A percentile compares a stretch with the other conserved stretches of the same genome.
phyloP scores from a whole-genome alignment of 2,329 filamentous ascomycete genomes.

The Hymenoscyphus fructigenus region DNA sequence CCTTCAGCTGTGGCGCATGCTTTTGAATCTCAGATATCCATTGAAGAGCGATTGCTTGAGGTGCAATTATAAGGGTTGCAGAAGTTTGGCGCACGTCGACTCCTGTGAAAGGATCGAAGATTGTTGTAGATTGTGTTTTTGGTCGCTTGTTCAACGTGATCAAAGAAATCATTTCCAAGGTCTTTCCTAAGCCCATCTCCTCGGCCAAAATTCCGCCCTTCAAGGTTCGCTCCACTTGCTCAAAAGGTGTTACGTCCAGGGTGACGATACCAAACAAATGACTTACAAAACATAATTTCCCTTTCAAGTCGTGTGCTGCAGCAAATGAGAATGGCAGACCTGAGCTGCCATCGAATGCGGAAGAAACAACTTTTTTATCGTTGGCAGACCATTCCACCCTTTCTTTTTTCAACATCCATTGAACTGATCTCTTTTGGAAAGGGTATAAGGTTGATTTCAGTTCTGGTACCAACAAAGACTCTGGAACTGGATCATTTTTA shows the following conservation, averaged over 20 bases:
- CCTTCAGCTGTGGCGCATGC: constrained; percentile 57
- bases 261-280: constrained; percentile 61
- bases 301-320: constrained; percentile 45
- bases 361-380: constrained; percentile 11
- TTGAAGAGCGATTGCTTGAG: constrained; percentile 55
- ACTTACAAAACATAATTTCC: constrained; percentile 55
- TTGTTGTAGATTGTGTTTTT: constrained; percentile 3
- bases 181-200: constrained; percentile 84
- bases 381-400: constrained; percentile 49
- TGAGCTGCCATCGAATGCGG: not conserved
- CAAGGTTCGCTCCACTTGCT: constrained; percentile 42
- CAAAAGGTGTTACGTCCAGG: constrained; percentile 47
- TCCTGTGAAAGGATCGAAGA: constrained; percentile 43
- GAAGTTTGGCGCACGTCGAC: constrained; percentile 47
- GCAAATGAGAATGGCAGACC: constrained; percentile 44
- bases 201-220: constrained; percentile 61
- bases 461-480: constrained; percentile 44
- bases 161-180: constrained; percentile 70
- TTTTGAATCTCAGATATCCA: constrained; percentile 60
- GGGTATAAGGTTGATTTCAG: constrained; percentile 60
- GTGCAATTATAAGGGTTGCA: constrained; percentile 63
- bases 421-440: constrained; percentile 68
- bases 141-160: constrained; percentile 60
- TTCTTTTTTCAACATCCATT: constrained; percentile 70
- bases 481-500: constrained; percentile 41